A percentile compares a stretch with the other conserved stretches of the same genome.
phyloP scores from a whole-genome alignment of 257 asterid species.

The Solanum lycopersicoides region DNA sequence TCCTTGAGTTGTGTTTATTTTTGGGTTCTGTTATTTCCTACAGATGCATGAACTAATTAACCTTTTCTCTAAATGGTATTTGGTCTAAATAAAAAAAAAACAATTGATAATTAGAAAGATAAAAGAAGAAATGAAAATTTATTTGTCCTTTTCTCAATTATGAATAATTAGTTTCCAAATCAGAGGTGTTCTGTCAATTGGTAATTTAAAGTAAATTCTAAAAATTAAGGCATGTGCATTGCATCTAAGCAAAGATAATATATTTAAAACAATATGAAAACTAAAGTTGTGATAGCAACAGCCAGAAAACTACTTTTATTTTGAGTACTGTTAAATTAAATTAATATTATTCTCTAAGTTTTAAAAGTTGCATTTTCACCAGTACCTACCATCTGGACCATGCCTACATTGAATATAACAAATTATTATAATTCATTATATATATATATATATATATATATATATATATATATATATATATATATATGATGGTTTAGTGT shows the following conservation, averaged over 20 bases:
- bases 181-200: neutral
- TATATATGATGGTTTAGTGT: neutral
- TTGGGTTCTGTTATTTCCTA: neutral
- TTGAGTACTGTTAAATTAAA: neutral
- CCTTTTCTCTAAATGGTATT: neutral
- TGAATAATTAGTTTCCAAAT: neutral
- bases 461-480: too few species aligned
- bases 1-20: neutral
- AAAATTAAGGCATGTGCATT: neutral
- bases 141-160: neutral
- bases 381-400: constrained; percentile 26
- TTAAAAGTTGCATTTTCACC: constrained; percentile 5
- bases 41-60: neutral
- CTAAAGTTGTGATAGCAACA: neutral
- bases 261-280: neutral
- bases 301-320: neutral
- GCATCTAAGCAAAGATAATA: neutral
- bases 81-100: neutral
- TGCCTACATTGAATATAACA: constrained; percentile 6
- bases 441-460: too few species aligned
- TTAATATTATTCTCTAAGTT: neutral
- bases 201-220: neutral
- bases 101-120: neutral
- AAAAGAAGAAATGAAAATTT: neutral
- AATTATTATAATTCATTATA: neutral